phyloP scores from a whole-genome alignment of 2,329 filamentous ascomycete species.

The Coleophoma crateriformis region DNA sequence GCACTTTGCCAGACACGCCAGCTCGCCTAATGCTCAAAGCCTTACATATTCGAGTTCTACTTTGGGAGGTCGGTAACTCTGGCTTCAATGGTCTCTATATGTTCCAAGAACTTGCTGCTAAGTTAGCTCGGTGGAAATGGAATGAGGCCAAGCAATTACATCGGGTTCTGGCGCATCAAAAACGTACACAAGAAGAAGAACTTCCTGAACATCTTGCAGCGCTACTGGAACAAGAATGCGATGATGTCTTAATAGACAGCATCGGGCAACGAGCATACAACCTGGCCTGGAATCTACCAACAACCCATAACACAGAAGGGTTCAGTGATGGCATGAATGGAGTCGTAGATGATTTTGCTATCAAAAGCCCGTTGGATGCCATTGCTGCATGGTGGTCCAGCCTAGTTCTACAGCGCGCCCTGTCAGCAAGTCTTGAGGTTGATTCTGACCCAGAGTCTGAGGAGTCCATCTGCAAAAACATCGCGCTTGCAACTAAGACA shows the following conservation, averaged over 20 bases:
- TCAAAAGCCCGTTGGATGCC: slow-evolving; percentile 82
- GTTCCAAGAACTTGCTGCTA: slow-evolving; percentile 65
- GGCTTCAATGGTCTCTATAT: slow-evolving; percentile 58
- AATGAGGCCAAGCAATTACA: slow-evolving; percentile 68
- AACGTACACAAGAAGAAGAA: slow-evolving; percentile 45
- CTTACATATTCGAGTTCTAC: slow-evolving; percentile 80
- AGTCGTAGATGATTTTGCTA: slow-evolving; percentile 79
- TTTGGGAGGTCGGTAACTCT: slow-evolving; percentile 70
- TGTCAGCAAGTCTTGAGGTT: slow-evolving; percentile 57
- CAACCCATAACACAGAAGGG: slow-evolving; percentile 57
- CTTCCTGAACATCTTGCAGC: slow-evolving; percentile 72
- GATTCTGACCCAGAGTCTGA: slow-evolving; percentile 39
- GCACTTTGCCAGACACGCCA: slow-evolving; percentile 79
- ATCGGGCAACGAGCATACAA: slow-evolving; percentile 86
- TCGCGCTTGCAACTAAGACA: slow-evolving; percentile 64
- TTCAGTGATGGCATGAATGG: slow-evolving; percentile 71
- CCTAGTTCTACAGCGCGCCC: slow-evolving; percentile 61
- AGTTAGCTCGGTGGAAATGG: slow-evolving; percentile 74
- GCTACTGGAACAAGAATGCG: slow-evolving; percentile 73
- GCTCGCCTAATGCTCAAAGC: slow-evolving; percentile 85
- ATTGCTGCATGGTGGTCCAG: slow-evolving; percentile 90
- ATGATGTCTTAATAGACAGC: slow-evolving; percentile 71
- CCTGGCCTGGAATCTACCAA: slow-evolving; percentile 79
- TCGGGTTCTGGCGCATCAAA: slow-evolving; percentile 36
- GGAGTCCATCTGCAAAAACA: slow-evolving; percentile 37